Percentiles rank a stretch among this genome's conserved stretches.
These are phyloP conservation scores for Coemansia sp. DNA, from an alignment of 192 early-diverging fungal genomes.

Conservation along the genomic window DNA sequence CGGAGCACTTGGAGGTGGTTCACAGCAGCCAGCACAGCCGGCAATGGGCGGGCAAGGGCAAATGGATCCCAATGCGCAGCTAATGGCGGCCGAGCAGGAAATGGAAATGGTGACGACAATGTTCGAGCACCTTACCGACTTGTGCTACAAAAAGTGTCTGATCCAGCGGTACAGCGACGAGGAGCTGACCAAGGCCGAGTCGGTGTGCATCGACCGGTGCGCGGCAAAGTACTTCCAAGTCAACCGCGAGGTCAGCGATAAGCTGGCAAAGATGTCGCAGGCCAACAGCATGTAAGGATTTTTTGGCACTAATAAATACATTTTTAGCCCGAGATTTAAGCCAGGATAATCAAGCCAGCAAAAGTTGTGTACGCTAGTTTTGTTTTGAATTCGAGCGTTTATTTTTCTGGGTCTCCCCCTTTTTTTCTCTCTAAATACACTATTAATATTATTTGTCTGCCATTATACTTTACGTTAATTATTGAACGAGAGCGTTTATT, in stretches of 20 bases:
- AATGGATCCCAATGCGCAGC: constrained; percentile 52
- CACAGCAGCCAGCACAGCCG: constrained; percentile 20
- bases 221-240: constrained; percentile 85
- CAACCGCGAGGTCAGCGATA: constrained; percentile 71
- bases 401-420: too few species aligned
- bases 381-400: too few species aligned
- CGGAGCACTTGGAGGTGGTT: constrained; percentile 41
- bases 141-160: constrained; percentile 88
- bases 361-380: too few species aligned
- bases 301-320: constrained; percentile 9
- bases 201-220: constrained; percentile 87
- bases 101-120: constrained; percentile 81
- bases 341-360: too few species aligned
- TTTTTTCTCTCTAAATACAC: too few species aligned
- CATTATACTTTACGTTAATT: too few species aligned
- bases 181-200: constrained; percentile 88
- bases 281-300: constrained; percentile 13
- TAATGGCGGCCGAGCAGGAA: constrained; percentile 70
- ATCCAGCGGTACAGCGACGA: constrained; percentile 74
- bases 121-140: constrained; percentile 72
- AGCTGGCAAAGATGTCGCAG: constrained; percentile 62
- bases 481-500: too few species aligned
- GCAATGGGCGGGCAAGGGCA: constrained; percentile 21
- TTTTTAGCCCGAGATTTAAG: too few species aligned
- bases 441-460: too few species aligned